Percentiles rank a stretch among this genome's conserved stretches.
These are phyloP conservation scores for Brassica carinata DNA, from an alignment of 345 rosid genomes.

Conservation along the genomic window DNA sequence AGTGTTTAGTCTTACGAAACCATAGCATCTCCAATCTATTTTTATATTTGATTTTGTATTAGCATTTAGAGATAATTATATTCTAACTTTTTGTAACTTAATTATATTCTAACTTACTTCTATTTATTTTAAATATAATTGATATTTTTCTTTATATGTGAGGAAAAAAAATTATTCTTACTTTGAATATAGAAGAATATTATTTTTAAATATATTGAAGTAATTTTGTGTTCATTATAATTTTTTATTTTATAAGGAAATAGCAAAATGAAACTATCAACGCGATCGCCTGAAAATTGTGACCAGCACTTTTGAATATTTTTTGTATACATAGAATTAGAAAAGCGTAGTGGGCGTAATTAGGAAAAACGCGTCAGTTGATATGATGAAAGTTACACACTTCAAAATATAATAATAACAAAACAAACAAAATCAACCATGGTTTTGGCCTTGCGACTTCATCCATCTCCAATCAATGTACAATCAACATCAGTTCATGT, in stretches of 20 bases:
- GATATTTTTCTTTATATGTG: no score
- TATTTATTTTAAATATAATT: not conserved
- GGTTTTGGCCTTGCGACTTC: not conserved
- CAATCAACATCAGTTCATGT: constrained; percentile 1
- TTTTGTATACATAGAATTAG: not conserved
- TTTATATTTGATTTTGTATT: not conserved
- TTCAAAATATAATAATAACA: not conserved
- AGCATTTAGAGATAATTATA: not conserved
- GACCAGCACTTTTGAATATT: not conserved
- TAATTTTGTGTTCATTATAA: no score
- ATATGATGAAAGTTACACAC: not conserved
- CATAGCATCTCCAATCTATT: not conserved
- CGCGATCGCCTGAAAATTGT: not conserved
- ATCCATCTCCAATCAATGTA: not conserved
- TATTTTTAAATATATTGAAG: no score
- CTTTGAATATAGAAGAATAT: no score
- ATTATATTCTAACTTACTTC: not conserved
- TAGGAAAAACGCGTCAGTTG: not conserved
- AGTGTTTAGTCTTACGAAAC: no score
- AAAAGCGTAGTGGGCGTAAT: not conserved
- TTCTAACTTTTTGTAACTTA: no score
- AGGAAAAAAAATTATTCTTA: no score
- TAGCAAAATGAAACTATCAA: no score
- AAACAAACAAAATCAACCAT: not conserved
- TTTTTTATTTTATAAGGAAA: no score